Percentiles rank a stretch among this genome's conserved stretches.
phyloP scores from a whole-genome alignment of 2,329 filamentous ascomycete species.

The Fusarium sp. region DNA sequence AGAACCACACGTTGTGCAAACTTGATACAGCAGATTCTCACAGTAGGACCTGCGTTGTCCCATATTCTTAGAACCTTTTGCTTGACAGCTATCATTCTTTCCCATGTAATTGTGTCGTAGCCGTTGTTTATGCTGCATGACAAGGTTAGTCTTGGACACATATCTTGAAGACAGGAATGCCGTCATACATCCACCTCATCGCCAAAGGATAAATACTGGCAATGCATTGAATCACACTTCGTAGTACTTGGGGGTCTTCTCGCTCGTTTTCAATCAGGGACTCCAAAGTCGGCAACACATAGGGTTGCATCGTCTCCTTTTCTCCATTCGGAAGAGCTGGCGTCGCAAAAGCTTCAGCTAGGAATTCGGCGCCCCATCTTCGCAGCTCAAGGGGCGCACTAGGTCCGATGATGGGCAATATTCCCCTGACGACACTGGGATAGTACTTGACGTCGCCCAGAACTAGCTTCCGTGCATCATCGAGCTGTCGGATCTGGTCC shows the following conservation, averaged over 20 bases:
- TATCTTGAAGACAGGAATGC: slow-evolving; percentile 21
- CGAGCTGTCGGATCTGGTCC: slow-evolving; percentile 88
- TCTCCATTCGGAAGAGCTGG: slow-evolving; percentile 83
- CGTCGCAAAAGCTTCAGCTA: slow-evolving; percentile 95
- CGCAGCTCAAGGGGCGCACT: slow-evolving; percentile 83
- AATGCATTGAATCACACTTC: slow-evolving; percentile 88
- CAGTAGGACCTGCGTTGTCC: slow-evolving; percentile 82
- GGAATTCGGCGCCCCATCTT: slow-evolving; percentile 96
- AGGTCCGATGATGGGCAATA: slow-evolving; percentile 90
- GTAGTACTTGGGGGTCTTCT: slow-evolving; percentile 85
- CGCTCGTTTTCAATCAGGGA: slow-evolving; percentile 78
- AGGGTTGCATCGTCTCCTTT: slow-evolving; percentile 85
- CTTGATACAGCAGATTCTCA: slow-evolving; percentile 96
- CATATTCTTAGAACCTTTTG: slow-evolving; percentile 88
- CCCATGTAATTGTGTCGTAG: slow-evolving; percentile 86
- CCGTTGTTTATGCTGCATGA: slow-evolving; percentile 84
- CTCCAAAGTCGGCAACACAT: slow-evolving; percentile 83
- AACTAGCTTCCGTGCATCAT: slow-evolving; percentile 91
- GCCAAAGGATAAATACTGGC: slow-evolving; percentile 95
- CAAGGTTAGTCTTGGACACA: slow-evolving; percentile 50
- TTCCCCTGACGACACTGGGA: slow-evolving; percentile 89
- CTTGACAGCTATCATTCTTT: slow-evolving; percentile 90
- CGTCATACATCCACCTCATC: slow-evolving; percentile 92
- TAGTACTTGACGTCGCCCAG: slow-evolving; percentile 91
- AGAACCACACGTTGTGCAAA: slow-evolving; percentile 95